phyloP scores from a whole-genome alignment of 805 yeast species.

The Hanseniaspora occidentalis region DNA sequence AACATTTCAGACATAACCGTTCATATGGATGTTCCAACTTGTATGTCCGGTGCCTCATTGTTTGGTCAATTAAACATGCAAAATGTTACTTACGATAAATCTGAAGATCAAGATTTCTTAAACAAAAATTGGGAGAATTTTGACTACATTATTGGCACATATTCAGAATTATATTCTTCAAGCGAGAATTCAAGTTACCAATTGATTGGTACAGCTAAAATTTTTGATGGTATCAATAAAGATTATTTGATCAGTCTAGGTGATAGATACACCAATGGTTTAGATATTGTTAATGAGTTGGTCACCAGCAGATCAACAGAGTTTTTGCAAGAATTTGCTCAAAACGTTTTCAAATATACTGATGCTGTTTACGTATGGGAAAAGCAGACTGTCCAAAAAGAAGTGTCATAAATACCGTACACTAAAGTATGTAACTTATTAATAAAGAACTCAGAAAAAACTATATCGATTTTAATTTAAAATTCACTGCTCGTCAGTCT shows the following conservation, averaged over 20 bases:
- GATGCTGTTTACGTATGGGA: slow-evolving; percentile 23
- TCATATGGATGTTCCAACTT: slow-evolving; percentile 68
- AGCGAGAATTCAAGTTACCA: slow-evolving; percentile 31
- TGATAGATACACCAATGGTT: slow-evolving; percentile 11
- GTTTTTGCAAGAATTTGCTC: slow-evolving; percentile 10
- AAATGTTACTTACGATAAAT: slow-evolving; percentile 52
- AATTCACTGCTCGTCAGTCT: too few species aligned
- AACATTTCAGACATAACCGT: slow-evolving; percentile 27
- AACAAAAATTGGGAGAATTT: slow-evolving; percentile 32
- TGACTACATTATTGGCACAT: slow-evolving; percentile 38
- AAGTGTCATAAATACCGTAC: not conserved
- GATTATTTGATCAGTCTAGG: slow-evolving; percentile 11
- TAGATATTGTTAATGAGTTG: slow-evolving; percentile 8
- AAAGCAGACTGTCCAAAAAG: not conserved
- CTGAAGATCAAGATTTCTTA: slow-evolving; percentile 40
- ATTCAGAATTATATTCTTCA: slow-evolving; percentile 13
- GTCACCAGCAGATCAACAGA: slow-evolving; percentile 9
- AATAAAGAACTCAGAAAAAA: not conserved
- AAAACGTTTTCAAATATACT: slow-evolving; percentile 13
- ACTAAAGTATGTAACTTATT: not conserved
- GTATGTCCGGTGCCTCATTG: slow-evolving; percentile 77
- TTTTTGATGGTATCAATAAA: slow-evolving; percentile 30
- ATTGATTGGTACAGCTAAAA: slow-evolving; percentile 26
- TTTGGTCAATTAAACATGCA: slow-evolving; percentile 49
- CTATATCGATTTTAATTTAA: too few species aligned